These are phyloP conservation scores for Pilatotrama ljubarskyi DNA, from an alignment of 768 basidiomycete genomes.

Conservation along the genomic window DNA sequence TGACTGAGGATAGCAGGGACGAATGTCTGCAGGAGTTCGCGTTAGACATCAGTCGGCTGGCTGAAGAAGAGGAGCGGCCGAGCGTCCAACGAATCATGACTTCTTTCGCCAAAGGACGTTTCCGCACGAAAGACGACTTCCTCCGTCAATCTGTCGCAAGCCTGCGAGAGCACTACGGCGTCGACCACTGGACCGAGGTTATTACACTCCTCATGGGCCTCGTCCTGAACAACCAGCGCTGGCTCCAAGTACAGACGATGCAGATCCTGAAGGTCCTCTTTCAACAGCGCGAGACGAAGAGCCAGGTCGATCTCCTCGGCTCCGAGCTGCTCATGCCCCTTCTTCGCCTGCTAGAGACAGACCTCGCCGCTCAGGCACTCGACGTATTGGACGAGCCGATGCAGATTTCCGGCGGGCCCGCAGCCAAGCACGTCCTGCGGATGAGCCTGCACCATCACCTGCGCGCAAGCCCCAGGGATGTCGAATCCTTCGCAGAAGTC, in stretches of 20 bases:
- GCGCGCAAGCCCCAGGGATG: conserved; percentile 41
- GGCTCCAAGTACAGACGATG: conserved; percentile 82
- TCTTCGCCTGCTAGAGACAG: conserved; percentile 83
- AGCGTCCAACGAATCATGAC: conserved; percentile 87
- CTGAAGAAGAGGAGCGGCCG: conserved; percentile 68
- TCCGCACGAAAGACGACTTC: conserved; percentile 92
- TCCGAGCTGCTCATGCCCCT: conserved; percentile 91
- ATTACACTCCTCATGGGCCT: conserved; percentile 85
- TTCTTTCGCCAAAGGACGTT: conserved; percentile 83
- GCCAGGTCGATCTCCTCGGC: conserved; percentile 70
- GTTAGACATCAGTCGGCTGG: conserved; percentile 67
- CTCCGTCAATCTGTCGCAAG: conserved; percentile 84
- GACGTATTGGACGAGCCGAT: conserved; percentile 94
- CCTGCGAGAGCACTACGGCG: conserved; percentile 82
- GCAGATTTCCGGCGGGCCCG: conserved; percentile 71
- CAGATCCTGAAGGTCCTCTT: conserved; percentile 88
- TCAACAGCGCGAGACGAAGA: conserved; percentile 79
- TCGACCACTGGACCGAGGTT: conserved; percentile 75
- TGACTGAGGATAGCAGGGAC: conserved; percentile 62
- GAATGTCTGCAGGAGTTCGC: conserved; percentile 69
- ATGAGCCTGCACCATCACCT: conserved; percentile 81
- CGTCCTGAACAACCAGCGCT: conserved; percentile 77
- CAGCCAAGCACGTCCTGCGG: conserved; percentile 83
- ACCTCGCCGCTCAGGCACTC: conserved; percentile 80
- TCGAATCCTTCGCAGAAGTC: conserved; percentile 63